Evolutionary conservation across 768 basidiomycete species (phyloP).

Genomic region (Hydnum rufescens): DNA sequence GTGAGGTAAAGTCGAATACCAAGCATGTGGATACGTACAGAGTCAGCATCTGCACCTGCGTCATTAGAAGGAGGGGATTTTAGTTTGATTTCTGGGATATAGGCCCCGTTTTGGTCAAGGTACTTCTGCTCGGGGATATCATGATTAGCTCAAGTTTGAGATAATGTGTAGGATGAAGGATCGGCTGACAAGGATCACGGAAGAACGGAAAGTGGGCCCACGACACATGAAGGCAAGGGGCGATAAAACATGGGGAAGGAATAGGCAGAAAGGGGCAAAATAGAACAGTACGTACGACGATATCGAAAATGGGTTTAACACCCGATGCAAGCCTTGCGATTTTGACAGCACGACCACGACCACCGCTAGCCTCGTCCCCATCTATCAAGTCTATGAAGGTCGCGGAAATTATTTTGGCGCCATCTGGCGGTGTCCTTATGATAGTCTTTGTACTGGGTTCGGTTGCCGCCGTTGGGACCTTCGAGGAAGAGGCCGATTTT

Average conservation of each 20-base stretch:
- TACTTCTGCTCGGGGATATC: constrained; percentile 26
- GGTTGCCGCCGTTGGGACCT: constrained; percentile 25
- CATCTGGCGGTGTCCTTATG: constrained; percentile 18
- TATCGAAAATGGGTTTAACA: constrained; percentile 37
- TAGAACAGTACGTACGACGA: constrained; percentile 30
- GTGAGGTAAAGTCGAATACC: background rate
- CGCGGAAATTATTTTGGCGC: no score
- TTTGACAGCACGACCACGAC: no score
- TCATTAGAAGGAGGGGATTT: background rate
- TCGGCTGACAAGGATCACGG: no score
- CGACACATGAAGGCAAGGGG: no score
- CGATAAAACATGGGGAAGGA: no score
- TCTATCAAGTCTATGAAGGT: no score
- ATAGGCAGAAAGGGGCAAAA: no score
- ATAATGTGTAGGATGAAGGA: background rate
- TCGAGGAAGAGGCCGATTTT: constrained; percentile 4
- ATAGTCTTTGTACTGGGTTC: constrained; percentile 35
- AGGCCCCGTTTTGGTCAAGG: constrained; percentile 32
- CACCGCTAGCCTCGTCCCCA: no score
- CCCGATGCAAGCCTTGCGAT: constrained; percentile 37
- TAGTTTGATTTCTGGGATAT: constrained; percentile 26
- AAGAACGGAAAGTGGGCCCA: no score
- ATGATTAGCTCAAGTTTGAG: background rate
- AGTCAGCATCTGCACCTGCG: background rate
- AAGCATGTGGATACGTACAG: background rate